Evolutionary conservation across 169 alveolate genomes (phyloP).

Genomic region (Plasmodium cynomolgi): DNA sequence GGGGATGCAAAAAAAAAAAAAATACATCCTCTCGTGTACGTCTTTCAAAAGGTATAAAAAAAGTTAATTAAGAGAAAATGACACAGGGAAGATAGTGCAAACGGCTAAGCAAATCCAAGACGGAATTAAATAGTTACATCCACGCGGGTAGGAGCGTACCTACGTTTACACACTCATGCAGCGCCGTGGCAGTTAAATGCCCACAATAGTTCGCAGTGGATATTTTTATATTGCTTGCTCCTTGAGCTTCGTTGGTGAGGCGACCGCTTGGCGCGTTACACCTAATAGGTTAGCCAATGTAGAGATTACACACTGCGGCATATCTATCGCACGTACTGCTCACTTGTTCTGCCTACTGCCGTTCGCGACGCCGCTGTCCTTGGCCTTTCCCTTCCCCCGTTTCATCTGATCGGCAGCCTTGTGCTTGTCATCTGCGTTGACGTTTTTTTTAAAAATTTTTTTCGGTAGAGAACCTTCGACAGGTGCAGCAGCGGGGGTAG

Average conservation of each 20-base stretch:
- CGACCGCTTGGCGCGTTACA: not conserved
- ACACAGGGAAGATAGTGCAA: not conserved
- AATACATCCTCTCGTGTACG: not conserved
- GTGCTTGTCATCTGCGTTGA: conserved; percentile 19
- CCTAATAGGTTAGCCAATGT: not conserved
- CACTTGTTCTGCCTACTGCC: not conserved
- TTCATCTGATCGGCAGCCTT: conserved; percentile 16
- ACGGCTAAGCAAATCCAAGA: not conserved
- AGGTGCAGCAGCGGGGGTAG: not conserved
- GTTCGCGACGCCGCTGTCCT: not conserved
- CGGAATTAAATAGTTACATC: not conserved
- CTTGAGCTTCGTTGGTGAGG: not conserved
- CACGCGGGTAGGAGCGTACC: not conserved
- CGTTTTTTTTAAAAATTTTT: conserved; percentile 16
- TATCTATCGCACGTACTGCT: too few relatives aligned
- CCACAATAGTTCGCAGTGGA: not conserved
- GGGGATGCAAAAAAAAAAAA: not conserved
- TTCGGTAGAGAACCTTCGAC: not conserved
- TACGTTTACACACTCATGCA: not conserved
- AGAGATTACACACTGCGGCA: not conserved
- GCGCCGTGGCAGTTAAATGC: not conserved
- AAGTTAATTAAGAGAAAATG: conserved; percentile 4
- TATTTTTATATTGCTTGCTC: not conserved
- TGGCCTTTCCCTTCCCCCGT: conserved; percentile 15
- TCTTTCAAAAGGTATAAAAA: conserved; percentile 13